Conservation (phyloP, 306 rosid species). For the Malus domestica region DNA sequence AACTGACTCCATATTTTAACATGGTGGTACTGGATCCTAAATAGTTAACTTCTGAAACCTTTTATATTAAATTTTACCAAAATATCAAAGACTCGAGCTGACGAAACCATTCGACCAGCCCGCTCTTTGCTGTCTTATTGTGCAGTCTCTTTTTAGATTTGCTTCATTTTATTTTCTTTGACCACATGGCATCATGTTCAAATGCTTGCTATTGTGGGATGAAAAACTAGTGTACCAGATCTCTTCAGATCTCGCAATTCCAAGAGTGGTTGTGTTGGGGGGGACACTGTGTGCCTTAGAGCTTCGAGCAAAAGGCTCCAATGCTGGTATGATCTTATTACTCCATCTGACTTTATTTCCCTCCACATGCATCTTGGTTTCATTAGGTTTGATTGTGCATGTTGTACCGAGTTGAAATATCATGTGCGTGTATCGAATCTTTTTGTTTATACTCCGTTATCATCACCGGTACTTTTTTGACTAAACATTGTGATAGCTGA, state of each 20-base stretch:
- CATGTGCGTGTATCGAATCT: not conserved
- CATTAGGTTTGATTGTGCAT: not conserved
- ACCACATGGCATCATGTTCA: not conserved
- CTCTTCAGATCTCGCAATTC: constrained; percentile 63
- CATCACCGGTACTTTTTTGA: not conserved
- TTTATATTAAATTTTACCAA: not conserved
- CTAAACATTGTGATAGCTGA: not conserved
- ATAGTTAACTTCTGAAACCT: not conserved
- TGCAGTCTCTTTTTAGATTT: not conserved
- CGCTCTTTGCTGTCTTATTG: not conserved
- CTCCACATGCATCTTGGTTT: not conserved
- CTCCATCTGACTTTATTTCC: not conserved
- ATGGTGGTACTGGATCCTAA: not conserved
- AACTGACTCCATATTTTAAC: not conserved
- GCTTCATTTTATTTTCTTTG: not conserved
- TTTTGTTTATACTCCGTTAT: not conserved
- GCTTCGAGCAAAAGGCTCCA: constrained; percentile 65
- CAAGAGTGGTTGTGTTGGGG: constrained; percentile 76
- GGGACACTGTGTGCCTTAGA: constrained; percentile 91
- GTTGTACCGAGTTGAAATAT: not conserved
- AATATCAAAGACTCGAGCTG: no score
- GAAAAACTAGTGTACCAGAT: constrained; percentile 53
- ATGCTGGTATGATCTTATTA: constrained; percentile 50
- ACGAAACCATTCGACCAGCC: not conserved
- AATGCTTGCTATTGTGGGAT: constrained; percentile 74